Evolutionary conservation across 2,329 filamentous ascomycete genomes (phyloP).

Genomic region (Tolypocladium pustulatum): DNA sequence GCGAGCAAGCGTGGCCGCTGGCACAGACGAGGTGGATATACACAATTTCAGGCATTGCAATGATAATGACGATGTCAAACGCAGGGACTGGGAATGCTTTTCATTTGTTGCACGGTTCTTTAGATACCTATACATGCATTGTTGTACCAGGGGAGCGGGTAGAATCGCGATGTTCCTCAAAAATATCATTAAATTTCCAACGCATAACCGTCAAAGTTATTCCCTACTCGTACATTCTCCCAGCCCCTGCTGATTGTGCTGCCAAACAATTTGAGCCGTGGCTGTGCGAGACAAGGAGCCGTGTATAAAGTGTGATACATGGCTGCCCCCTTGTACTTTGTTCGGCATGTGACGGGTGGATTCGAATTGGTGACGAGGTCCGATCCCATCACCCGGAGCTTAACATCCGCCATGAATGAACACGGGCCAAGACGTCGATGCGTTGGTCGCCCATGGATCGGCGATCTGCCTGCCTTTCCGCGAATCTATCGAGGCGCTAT

Average conservation of each 20-base stretch:
- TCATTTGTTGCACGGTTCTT: background rate
- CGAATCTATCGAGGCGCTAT: background rate
- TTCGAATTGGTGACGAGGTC: background rate
- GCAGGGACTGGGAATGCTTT: background rate
- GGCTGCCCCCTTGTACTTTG: too few species aligned
- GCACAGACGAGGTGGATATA: background rate
- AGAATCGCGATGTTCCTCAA: background rate
- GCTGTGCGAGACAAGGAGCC: too few species aligned
- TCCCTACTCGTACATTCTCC: too few species aligned
- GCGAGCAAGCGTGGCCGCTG: too few species aligned
- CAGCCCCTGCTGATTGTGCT: too few species aligned
- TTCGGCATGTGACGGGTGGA: too few species aligned
- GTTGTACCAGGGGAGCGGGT: background rate
- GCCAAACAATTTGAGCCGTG: too few species aligned
- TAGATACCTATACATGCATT: background rate
- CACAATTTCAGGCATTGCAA: background rate
- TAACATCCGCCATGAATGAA: background rate
- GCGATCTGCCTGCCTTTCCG: background rate
- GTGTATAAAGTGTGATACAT: too few species aligned
- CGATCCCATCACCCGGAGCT: too few species aligned
- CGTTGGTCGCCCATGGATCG: too few species aligned
- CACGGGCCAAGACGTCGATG: background rate
- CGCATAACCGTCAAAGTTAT: too few species aligned
- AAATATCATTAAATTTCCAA: background rate
- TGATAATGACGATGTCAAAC: background rate